Evolutionary conservation across 164 flowering plant species (phyloP).

Genomic region (Houttuynia cordata): DNA sequence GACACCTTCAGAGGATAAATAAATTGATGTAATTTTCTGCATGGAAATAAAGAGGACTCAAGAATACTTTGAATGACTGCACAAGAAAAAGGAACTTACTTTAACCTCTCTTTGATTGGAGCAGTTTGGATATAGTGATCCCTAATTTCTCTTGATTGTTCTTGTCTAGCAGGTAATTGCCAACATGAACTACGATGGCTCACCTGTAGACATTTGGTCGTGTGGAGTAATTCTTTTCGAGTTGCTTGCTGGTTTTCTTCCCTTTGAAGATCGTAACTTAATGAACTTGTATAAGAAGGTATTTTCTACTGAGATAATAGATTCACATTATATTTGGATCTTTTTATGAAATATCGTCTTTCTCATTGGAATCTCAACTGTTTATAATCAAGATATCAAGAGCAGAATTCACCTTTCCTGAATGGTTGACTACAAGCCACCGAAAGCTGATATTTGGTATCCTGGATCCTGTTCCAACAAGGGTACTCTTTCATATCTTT

Average conservation of each 20-base stretch:
- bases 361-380: background rate
- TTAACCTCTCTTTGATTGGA: background rate
- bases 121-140: background rate
- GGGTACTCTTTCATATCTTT: constrained; percentile 21
- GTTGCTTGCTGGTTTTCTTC: constrained; percentile 53
- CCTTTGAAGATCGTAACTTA: constrained; percentile 54
- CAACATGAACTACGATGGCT: constrained; percentile 45
- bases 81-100: background rate
- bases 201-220: constrained; percentile 67
- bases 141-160: background rate
- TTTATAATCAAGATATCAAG: constrained; percentile 39
- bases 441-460: constrained; percentile 42
- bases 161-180: constrained; percentile 39
- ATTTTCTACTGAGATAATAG: background rate
- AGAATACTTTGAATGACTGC: too few species aligned
- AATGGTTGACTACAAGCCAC: constrained; percentile 42
- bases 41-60: too few species aligned
- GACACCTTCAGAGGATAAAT: background rate
- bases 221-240: constrained; percentile 74
- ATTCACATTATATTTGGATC: background rate
- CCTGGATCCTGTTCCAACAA: constrained; percentile 38
- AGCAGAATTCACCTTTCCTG: constrained; percentile 51
- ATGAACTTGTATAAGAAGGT: constrained; percentile 52
- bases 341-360: constrained; percentile 3
- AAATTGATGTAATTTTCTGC: background rate